Conservation (phyloP, 495 filamentous ascomycete species). For the Aspergillus coremiiformis region DNA sequence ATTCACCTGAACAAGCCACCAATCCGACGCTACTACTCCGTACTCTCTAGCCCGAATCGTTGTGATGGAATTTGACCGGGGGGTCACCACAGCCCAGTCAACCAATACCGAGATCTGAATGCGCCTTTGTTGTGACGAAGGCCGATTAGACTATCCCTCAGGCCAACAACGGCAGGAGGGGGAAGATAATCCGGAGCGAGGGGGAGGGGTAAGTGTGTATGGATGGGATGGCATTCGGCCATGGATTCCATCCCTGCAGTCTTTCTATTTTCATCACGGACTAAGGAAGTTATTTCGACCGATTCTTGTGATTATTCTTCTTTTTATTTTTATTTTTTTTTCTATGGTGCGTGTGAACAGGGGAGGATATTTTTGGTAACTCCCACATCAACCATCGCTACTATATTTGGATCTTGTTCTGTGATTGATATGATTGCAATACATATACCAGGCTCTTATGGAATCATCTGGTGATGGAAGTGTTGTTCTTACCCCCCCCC, state of each 20-base stretch:
- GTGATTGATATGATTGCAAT: too few species aligned
- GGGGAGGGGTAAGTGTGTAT: not conserved
- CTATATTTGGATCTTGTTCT: not conserved
- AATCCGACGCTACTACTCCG: not conserved
- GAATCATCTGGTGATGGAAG: not conserved
- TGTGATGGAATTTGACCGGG: not conserved
- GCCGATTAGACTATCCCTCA: not conserved
- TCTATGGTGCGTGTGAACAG: not conserved
- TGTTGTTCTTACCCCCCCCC: too few species aligned
- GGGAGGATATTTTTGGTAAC: conserved; percentile 7
- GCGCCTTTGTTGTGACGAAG: not conserved
- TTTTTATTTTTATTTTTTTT: too few species aligned
- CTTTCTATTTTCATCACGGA: conserved; percentile 8
- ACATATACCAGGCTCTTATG: not conserved
- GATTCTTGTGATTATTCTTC: too few species aligned
- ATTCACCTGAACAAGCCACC: not conserved
- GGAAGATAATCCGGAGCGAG: not conserved
- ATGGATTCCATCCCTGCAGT: conserved; percentile 3
- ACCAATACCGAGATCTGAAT: not conserved
- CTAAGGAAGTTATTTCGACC: conserved; percentile 9
- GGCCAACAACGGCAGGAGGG: not conserved
- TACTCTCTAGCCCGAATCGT: not conserved
- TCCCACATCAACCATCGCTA: not conserved
- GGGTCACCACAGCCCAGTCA: not conserved
- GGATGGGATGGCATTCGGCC: not conserved